Evolutionary conservation across 2,329 filamentous ascomycete species (phyloP), one percentile per base, ranked within the genome.

Genomic region (Alternaria sp.): DNA sequence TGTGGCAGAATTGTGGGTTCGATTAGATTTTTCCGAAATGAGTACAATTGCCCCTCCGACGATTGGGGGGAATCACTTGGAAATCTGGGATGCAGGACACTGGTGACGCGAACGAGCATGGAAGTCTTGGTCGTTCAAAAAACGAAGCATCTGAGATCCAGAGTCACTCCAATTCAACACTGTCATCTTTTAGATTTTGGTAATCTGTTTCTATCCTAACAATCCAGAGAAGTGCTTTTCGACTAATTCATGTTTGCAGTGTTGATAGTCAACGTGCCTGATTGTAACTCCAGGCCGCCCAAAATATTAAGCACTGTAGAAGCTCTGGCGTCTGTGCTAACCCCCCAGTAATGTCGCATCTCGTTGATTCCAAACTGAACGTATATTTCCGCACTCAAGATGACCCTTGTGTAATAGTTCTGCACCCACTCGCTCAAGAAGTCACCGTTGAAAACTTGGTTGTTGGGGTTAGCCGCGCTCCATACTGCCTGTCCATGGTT

Each of bases 11-110:
- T 31, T 60, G 5, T 60, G 53, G 58, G 31, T 17, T 17, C 21
- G 21, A 50, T 44, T 60, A 21, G 42, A 44, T 28, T 8, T 23
- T 10, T 17, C 2, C 4, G 24, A 48, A 1, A 31, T 52, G 48
- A 45, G 41, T 45, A 17, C 10, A 7, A 52, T 60, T 10, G 57
- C 52, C 1, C 57, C 57, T 51, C 34, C 24, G 23, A 52, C 57
- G 8, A 56, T 60, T 34, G 29, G 52, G 26, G 48, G 46, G 46
- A 60, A 42, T 52, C 52, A 56, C 21, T 51, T 56, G 40, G 31
- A 51, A 10, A n/a, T 24, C n/a, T 56, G 56, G 51, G 34, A 54
- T 39, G 54, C 17, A 36, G 36, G 36, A 21, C 7, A 21, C 1
- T 37, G 6, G n/a, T 24, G 2, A 23, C 29, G n/a, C 44, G 44